Conservation (phyloP, 2,329 filamentous ascomycete genomes). For the Zymoseptoria tritici region DNA sequence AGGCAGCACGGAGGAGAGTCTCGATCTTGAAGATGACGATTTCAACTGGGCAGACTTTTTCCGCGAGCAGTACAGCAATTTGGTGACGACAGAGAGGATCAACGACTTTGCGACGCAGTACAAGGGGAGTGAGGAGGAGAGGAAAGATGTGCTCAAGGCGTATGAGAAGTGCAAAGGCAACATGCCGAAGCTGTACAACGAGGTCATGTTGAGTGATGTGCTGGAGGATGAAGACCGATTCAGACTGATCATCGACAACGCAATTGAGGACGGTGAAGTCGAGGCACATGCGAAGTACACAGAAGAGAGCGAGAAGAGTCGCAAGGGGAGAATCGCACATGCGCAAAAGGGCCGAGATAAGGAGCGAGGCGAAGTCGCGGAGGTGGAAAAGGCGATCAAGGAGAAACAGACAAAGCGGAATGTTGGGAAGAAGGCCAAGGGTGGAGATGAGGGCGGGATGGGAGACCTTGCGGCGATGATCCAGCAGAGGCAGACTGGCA, state of each 20-base stretch:
- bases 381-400: conserved; percentile 66
- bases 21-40: conserved; percentile 54
- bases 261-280: conserved; percentile 64
- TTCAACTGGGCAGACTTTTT: conserved; percentile 93
- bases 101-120: conserved; percentile 69
- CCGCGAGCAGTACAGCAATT: conserved; percentile 69
- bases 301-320: conserved; percentile 52
- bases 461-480: conserved; percentile 64
- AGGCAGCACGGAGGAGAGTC: conserved; percentile 76
- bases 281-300: conserved; percentile 61
- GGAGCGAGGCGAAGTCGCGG: conserved; percentile 55
- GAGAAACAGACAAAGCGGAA: conserved; percentile 45
- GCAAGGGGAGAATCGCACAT: conserved; percentile 44
- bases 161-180: conserved; percentile 68
- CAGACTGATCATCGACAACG: conserved; percentile 68
- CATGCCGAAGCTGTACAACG: conserved; percentile 69
- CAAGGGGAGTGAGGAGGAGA: conserved; percentile 80
- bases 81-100: conserved; percentile 68
- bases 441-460: conserved; percentile 23
- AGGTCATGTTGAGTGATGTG: conserved; percentile 79
- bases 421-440: conserved; percentile 34
- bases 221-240: conserved; percentile 81
- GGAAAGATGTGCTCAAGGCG: conserved; percentile 64
- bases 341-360: conserved; percentile 60
- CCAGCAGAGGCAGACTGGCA: conserved; percentile 58